Evolutionary conservation across 306 rosid genomes (phyloP).

Genomic region (Cajanus cajan): DNA sequence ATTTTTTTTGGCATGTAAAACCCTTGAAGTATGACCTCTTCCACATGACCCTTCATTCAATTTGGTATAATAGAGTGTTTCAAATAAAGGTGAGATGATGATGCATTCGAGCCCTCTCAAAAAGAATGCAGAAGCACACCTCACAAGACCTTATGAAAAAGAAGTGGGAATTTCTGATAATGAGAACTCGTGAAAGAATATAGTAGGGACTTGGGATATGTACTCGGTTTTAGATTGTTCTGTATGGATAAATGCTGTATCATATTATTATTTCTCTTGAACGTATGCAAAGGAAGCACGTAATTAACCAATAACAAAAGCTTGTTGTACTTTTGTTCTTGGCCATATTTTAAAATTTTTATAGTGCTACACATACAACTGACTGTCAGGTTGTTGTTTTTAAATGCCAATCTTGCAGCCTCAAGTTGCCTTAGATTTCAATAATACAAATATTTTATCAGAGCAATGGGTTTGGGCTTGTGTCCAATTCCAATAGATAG

Average conservation of each 20-base stretch:
- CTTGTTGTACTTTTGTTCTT: not conserved
- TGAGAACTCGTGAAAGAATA: not conserved
- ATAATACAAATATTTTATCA: not conserved
- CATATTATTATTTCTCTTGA: not conserved
- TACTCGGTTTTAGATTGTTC: not conserved
- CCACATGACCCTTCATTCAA: slow-evolving; percentile 94
- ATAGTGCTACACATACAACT: too few species aligned
- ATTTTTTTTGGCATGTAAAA: slow-evolving; percentile 84
- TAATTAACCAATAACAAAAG: not conserved
- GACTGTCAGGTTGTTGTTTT: not conserved
- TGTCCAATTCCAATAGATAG: not conserved
- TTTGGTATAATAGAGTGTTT: slow-evolving; percentile 91
- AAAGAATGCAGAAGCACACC: slow-evolving; percentile 21
- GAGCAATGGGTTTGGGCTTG: not conserved
- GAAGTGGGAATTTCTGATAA: slow-evolving; percentile 10
- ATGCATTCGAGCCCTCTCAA: not conserved
- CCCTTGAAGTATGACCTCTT: slow-evolving; percentile 87
- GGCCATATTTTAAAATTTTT: too few species aligned
- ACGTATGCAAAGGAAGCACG: not conserved
- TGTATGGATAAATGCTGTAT: not conserved
- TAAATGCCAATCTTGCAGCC: too few species aligned
- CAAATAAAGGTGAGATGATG: slow-evolving; percentile 61
- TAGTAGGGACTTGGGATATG: not conserved
- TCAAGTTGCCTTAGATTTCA: not conserved
- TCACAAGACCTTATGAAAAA: not conserved